Evolutionary conservation across 495 filamentous ascomycete species (phyloP).

Genomic region (Aspergillus biplanus): DNA sequence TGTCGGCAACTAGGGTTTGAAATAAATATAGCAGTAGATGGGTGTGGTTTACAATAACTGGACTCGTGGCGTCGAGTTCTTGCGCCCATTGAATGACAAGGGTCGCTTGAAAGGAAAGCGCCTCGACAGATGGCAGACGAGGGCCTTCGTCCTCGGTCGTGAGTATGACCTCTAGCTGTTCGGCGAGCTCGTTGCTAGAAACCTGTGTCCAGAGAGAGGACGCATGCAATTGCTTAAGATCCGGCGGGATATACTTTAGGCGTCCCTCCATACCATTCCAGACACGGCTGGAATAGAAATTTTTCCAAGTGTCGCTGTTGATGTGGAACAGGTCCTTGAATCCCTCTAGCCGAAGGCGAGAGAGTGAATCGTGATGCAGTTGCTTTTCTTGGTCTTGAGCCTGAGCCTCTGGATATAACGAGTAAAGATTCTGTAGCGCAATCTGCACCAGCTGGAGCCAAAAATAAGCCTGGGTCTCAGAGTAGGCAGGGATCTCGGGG

Average conservation of each 20-base stretch:
- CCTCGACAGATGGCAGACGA: background rate
- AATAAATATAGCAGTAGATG: conserved; percentile 4
- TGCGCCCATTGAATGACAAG: background rate
- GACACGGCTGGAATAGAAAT: conserved; percentile 1
- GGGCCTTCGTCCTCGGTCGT: background rate
- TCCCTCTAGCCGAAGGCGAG: background rate
- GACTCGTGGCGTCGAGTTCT: background rate
- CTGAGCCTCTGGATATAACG: background rate
- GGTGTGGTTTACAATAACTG: background rate
- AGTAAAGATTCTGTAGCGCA: background rate
- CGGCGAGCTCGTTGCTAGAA: background rate
- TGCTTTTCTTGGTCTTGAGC: background rate
- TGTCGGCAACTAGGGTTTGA: background rate
- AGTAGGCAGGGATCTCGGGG: background rate
- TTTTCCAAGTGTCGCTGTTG: background rate
- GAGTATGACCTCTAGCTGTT: background rate
- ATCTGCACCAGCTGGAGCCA: conserved; percentile 5
- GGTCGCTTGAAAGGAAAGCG: background rate
- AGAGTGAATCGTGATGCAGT: background rate
- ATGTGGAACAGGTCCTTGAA: conserved; percentile 5
- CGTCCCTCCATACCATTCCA: conserved; percentile 1
- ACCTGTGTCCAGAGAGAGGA: background rate
- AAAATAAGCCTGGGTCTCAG: conserved; percentile 12
- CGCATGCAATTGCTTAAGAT: background rate
- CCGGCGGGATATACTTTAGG: background rate